These are phyloP conservation scores for Hymenoscyphus fraxineus DNA, from an alignment of 2,329 filamentous ascomycete genomes.

Conservation along the genomic window DNA sequence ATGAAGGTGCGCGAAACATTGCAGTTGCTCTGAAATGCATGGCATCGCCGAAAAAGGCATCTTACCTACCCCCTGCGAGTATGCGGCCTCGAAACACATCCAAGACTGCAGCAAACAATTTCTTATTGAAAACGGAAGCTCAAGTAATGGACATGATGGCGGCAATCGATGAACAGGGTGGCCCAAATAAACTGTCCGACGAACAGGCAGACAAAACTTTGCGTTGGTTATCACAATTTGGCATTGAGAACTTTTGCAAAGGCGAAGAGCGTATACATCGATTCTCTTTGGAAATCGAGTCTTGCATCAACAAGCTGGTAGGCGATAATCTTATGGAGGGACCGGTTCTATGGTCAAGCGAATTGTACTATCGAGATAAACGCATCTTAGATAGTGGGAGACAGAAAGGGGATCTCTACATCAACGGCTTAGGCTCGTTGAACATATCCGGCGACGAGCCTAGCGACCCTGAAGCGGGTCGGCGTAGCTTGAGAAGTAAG, in stretches of 20 bases:
- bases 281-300: constrained; percentile 86
- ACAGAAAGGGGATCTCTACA: constrained; percentile 46
- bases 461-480: constrained; percentile 27
- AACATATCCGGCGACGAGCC: constrained; percentile 44
- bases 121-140: constrained; percentile 75
- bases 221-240: constrained; percentile 76
- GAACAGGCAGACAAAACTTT: constrained; percentile 84
- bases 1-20: constrained; percentile 82
- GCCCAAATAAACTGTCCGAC: constrained; percentile 92
- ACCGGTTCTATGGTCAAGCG: constrained; percentile 88
- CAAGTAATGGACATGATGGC: constrained; percentile 86
- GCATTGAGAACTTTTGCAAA: constrained; percentile 88
- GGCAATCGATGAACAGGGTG: constrained; percentile 76
- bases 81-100: constrained; percentile 38
- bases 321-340: constrained; percentile 80
- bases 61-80: constrained; percentile 29
- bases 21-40: constrained; percentile 87
- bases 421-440: constrained; percentile 44
- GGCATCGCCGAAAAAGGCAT: constrained; percentile 57
- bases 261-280: constrained; percentile 94
- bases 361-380: constrained; percentile 78
- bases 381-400: constrained; percentile 46
- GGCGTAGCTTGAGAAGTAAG: constrained; percentile 37
- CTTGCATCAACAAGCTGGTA: constrained; percentile 79
- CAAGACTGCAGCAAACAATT: constrained; percentile 38